Base-by-base conservation (phyloP, 495 filamentous ascomycete species). In the Podospora bellae-mahoneyi region DNA sequence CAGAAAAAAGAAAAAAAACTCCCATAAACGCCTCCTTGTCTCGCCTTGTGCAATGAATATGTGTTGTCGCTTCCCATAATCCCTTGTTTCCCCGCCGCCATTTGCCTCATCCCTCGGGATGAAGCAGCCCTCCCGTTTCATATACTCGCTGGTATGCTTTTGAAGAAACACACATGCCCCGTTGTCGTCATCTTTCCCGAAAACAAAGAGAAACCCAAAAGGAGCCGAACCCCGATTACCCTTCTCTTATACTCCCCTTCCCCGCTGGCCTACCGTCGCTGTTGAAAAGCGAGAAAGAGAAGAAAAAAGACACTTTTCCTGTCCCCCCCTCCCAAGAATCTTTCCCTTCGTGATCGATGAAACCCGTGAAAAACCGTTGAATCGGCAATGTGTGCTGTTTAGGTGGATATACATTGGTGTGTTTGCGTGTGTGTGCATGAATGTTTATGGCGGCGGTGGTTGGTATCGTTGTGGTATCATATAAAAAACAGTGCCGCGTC, bases 321-420 rank as follows among this genome's bases (percentile, higher is more conserved):
- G 7, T 58, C 3, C 55, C 55, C 55, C 18, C n/a, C 55, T 3
- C 55, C 18, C n/a, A 15, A 18, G 23, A 23, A 20, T 58, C 15
- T 58, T 19, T 58, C 55, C 55, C 55, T 15, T 58, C 55, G 55
- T 58, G 55, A 58, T 58, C 23, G 55, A 19, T 19, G 23, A 58
- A 58, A 58, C n/a, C 55, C 19, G 1, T 58, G 55, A 58, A 58
- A 10, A 58, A 58, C 23, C n/a, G n/a, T 58, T 20, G 39, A 48
- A 48, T 48, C 39, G 39, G 55, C n/a, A 56, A 56, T 20, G n/a
- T 58, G n/a, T 58, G 23, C 23, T 58, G 55, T 58, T 26, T 58
- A 19, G 55, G 23, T 58, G 55, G 55, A 58, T 58, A 58, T 58
- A 58, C 55, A 58, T 26, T 20, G 55, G 15, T 20, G 55, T 58